Conservation (phyloP, 1,284 basidiomycete genomes). For the Laetiporus sulphureus region DNA sequence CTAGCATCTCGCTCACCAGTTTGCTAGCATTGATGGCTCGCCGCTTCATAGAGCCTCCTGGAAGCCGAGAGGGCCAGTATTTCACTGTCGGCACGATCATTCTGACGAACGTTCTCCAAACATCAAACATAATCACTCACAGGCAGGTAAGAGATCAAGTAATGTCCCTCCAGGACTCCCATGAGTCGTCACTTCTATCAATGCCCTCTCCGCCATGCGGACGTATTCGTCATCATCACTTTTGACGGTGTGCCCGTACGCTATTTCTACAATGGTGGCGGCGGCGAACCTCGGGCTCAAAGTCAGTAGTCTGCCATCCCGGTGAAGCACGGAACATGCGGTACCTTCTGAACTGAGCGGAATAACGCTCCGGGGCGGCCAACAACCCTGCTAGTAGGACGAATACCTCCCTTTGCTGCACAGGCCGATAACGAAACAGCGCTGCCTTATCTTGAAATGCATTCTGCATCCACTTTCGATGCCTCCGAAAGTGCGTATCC, state of each 20-base stretch:
- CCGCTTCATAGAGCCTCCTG: no score
- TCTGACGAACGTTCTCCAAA: no score
- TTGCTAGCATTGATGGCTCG: no score
- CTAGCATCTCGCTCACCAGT: background rate
- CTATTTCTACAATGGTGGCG: background rate
- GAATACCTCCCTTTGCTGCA: background rate
- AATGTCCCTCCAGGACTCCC: background rate
- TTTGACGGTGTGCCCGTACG: background rate
- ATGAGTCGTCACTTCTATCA: background rate
- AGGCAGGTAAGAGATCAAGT: background rate
- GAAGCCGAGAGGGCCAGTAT: no score
- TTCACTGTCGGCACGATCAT: background rate
- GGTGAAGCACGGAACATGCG: background rate
- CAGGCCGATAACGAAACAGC: background rate
- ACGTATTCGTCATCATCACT: background rate
- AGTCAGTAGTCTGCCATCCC: background rate
- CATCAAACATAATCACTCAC: no score
- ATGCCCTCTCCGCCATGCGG: background rate
- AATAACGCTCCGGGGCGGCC: background rate
- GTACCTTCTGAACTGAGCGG: background rate
- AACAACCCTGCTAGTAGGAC: background rate
- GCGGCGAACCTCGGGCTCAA: background rate
- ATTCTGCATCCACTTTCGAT: background rate
- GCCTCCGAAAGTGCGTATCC: background rate
- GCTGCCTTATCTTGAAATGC: background rate